Conservation (phyloP, 148 eudicot species). For the Persicaria maculosa region DNA sequence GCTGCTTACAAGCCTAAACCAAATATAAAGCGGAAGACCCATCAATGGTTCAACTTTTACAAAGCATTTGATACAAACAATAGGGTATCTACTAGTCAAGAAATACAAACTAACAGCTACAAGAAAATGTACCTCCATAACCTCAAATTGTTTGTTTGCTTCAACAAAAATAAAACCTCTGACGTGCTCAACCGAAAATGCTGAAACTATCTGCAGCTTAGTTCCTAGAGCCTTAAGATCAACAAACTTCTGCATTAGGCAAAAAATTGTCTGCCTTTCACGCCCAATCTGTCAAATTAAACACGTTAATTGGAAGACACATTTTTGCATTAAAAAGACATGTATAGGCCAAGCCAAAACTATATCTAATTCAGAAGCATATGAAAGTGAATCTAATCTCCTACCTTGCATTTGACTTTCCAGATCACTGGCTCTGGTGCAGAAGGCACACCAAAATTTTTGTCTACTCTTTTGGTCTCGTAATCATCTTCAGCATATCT, state of each 20-base stretch:
- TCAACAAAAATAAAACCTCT: slow-evolving; percentile 87
- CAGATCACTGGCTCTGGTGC: slow-evolving; percentile 54
- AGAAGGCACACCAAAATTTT: slow-evolving; percentile 30
- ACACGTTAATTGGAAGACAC: slow-evolving; percentile 12
- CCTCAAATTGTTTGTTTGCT: slow-evolving; percentile 69
- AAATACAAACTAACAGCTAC: slow-evolving; percentile 7
- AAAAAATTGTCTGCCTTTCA: slow-evolving; percentile 78
- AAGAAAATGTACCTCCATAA: slow-evolving; percentile 52
- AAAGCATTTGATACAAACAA: not conserved
- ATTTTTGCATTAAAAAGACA: not conserved
- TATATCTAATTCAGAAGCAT: not conserved
- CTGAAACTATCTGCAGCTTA: slow-evolving; percentile 75
- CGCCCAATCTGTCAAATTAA: slow-evolving; percentile 62
- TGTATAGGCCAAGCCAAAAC: not conserved
- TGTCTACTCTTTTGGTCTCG: slow-evolving; percentile 39
- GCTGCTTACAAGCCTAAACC: slow-evolving; percentile 78
- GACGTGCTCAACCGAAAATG: slow-evolving; percentile 70
- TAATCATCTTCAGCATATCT: slow-evolving; percentile 67
- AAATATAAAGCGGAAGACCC: not conserved
- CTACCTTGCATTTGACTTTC: slow-evolving; percentile 99
- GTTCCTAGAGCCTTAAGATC: slow-evolving; percentile 58
- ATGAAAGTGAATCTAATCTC: not conserved
- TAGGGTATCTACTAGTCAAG: slow-evolving; percentile 6
- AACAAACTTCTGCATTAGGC: slow-evolving; percentile 81
- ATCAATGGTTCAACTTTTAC: slow-evolving; percentile 1